Conservation (phyloP, 2,329 filamentous ascomycete species). For the Alternaria hordeiaustralica region DNA sequence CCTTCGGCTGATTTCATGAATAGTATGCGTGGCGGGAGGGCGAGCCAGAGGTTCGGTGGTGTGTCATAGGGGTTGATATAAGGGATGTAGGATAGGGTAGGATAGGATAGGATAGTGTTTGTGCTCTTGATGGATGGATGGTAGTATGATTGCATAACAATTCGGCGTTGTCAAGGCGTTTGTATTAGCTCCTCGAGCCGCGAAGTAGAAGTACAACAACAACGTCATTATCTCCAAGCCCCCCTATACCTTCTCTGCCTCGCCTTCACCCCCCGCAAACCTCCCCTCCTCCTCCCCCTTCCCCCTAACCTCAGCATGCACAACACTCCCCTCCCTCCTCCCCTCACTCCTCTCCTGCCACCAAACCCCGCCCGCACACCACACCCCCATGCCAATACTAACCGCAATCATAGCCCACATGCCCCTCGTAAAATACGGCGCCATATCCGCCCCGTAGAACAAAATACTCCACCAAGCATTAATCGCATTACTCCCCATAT, state of each 20-base stretch:
- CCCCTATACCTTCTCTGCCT: background rate
- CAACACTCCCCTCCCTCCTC: slow-evolving; percentile 27
- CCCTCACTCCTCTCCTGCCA: slow-evolving; percentile 52
- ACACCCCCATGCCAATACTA: slow-evolving; percentile 65
- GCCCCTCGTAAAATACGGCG: slow-evolving; percentile 71
- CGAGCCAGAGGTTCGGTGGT: slow-evolving; percentile 41
- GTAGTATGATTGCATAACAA: background rate
- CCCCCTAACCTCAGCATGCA: background rate
- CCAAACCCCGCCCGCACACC: slow-evolving; percentile 63
- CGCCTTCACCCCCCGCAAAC: background rate
- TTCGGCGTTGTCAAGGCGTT: slow-evolving; percentile 2
- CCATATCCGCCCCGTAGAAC: slow-evolving; percentile 71
- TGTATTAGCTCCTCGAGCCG: background rate
- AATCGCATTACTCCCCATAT: slow-evolving; percentile 63
- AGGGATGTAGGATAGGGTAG: background rate
- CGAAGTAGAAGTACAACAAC: background rate
- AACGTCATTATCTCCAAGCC: no score
- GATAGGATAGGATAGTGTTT: background rate
- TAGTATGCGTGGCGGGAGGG: slow-evolving; percentile 73
- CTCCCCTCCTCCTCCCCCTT: background rate
- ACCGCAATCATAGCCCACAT: slow-evolving; percentile 77
- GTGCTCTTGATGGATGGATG: background rate
- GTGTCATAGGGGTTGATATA: slow-evolving; percentile 24
- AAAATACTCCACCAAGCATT: slow-evolving; percentile 78
- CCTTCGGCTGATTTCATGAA: slow-evolving; percentile 89